Evolutionary conservation across 176 grass and related monocot genomes (phyloP), one percentile per base, ranked within the genome.

Genomic region (Ensete ventricosum): DNA sequence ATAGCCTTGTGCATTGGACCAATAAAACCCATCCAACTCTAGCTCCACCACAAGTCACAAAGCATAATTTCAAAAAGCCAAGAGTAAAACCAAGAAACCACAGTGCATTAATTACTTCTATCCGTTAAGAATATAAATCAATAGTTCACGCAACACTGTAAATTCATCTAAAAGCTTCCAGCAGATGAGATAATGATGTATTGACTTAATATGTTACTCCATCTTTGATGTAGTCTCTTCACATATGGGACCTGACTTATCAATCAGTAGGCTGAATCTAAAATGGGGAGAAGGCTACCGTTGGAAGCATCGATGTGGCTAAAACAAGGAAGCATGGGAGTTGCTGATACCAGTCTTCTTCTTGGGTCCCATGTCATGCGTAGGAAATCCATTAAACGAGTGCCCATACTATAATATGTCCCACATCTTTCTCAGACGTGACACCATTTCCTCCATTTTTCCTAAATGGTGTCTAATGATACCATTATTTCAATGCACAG

Each of bases 291-390:
- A 16, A 25, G 24, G 11, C 26, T 68, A 10, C 19, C 51, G 25
- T 49, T 11, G 17, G 67, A 70, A 70, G 22, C 63, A 65, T 27
- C 12, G 63, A 65, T 65, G 2, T n/a, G 8, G 20, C 1, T 26
- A 23, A 65, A 65, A 65, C 62, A 65, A 8, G 57, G 23, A 65
- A 27, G 63, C 63, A 51, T 50, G 67, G 67, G 67, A 70, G n/a
- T 20, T 19, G 9, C 50, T 16, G 50, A 70, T n/a, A 50, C 67
- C 29, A 19, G 9, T 70, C n/a, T 29, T 68, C 21, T 16, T 7
- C 12, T 49, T 8, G 26, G 66, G 26, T 48, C 66, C 66, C 66
- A 68, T 48, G 27, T 19, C 16, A 51, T 70, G 24, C 50, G 14
- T 48, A 50, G 66, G 66, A 69, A 69, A 11, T 69, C 29, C 34